Base-by-base conservation (phyloP, 441 rosid genomes). In the Populus hybrid region DNA sequence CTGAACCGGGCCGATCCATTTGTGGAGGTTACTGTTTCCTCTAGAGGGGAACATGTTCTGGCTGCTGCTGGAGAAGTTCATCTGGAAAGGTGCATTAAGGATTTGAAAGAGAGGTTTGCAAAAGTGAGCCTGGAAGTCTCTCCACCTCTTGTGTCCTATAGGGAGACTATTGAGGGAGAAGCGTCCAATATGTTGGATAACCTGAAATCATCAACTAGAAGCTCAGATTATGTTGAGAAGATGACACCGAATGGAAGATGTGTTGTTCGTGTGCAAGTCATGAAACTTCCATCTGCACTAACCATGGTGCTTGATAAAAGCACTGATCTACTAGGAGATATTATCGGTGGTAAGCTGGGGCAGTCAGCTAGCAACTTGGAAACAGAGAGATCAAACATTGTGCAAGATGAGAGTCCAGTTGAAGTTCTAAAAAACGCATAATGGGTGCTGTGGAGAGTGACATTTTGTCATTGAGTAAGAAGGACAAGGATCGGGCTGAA, bases 21-120 rank as follows among this genome's bases (percentile, higher is more conserved):
- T 87, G 92, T 95, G 20, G 97, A 92, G 87, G 93, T 95, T 42
- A 83, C 89, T 26, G 95, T 95, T 77, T 95, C 99, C 73, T 87
- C 94, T 75, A 87, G 94, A 84, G 98, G 98, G 68, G 99, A 95
- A 75, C 93, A 94, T 68, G 98, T 95, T 74, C 92, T 95, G 77
- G 91, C 97, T 75, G 97, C 97, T 79, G 99, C 95, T 7, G 98
- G 99, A 71, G 98, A 95, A 78, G 97, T 95, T 80, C 99, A 95
- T 82, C 84, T 95, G 6, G 99, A 95, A 83, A 90, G 97, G 87
- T 94, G 98, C 75, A 78, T 90, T 26, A 93, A 92, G 83, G 97
- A 95, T 88, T 85, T 93, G 87, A 91, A 82, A 83, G 99, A 95
- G 67, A 88, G 98, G 82, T 94, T 95, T 82, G 97, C 98, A 1